Evolutionary conservation across 2,329 filamentous ascomycete genomes (phyloP), one percentile per base, ranked within the genome.

Genomic region (Aureobasidium sp.): DNA sequence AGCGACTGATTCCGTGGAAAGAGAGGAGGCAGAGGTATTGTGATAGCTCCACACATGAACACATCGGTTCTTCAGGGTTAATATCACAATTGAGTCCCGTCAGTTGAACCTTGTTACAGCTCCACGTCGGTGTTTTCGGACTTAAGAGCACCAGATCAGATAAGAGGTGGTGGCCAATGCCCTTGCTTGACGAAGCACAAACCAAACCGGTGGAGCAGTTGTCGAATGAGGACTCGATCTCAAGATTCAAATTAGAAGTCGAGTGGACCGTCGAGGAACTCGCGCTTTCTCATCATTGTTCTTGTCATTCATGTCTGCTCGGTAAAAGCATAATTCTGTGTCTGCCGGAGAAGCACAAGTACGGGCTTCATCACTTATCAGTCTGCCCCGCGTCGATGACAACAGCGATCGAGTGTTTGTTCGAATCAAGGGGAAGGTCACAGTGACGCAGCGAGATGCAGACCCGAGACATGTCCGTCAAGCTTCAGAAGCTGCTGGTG

Each of bases 301-400:
- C 22, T 45, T 15, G 2, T n/a, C 27, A 17, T 17, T 11, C 22
- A n/a, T 35, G 22, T 50, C 47, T 35, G 7, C 9, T 22, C n/a
- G 9, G 47, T n/a, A 17, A 52, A 39, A 39, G 33, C 17, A 27
- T n/a, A 37, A 37, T 12, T 52, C 19, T 5, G 19, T 24, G 19
- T 27, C 19, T 24, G 22, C 49, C 49, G 49, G 49, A 52, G 49
- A 52, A 39, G 33, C 33, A 52, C 29, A 52, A 39, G 33, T 14
- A 52, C 3, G 33, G 37, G 50, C 15, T 14, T 33, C 17, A 15
- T 24, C 44, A 37, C 52, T 44, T 56, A 56, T 56, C 52, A 29
- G 33, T 11, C 27, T 48, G 29, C 54, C 54, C 54, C 54, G 54
- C 54, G 48, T 47, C 19, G 11, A 58, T 48, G 54, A 58, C 54